Evolutionary conservation across 2,329 filamentous ascomycete genomes (phyloP), one percentile per base, ranked within the genome.

Genomic region (Fusarium sp.): DNA sequence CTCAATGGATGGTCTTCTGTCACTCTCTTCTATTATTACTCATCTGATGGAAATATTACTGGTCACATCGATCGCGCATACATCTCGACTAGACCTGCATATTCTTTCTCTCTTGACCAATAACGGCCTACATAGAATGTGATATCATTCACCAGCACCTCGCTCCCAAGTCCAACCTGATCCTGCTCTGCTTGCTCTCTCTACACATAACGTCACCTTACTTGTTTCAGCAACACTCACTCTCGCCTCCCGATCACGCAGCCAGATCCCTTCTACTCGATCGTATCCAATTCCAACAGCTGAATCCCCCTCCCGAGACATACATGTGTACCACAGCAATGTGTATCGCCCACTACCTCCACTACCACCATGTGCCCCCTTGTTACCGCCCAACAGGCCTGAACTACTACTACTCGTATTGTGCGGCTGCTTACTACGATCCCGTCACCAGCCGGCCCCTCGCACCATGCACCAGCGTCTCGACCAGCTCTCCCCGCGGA

Each of bases 271-370:
- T 38, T 27, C 45, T 66, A 48, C 59, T 65, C 46, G 45, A 75
- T 72, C 70, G 58, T 67, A 72, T 70, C n/a, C n/a, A n/a, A n/a
- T 38, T 31, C 14, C 12, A 29, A 25, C 44, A 73, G 69, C 73
- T 71, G 71, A 63, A 60, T 70, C 66, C 60, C 49, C 56, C 57
- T 74, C 62, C 77, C 73, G 72, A 77, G 77, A 78, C 76, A 76
- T 72, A 59, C 66, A 61, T 61, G 29, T 65, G 61, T 76, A 58
- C 63, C 44, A 77, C 71, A 51, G 38, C 62, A n/a, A 88, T 88
- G 87, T 88, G 86, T 73, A 83, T 80, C 66, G 84, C 84, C 78
- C 84, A 85, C 69, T 85, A 85, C 73, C 80, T 86, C 45, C 86
- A 88, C 74, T 83, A 86, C 76, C 86, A 88, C 74, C 86, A 87